Conservation (phyloP, 192 early-diverging fungal genomes). For the Endogone sp. region DNA sequence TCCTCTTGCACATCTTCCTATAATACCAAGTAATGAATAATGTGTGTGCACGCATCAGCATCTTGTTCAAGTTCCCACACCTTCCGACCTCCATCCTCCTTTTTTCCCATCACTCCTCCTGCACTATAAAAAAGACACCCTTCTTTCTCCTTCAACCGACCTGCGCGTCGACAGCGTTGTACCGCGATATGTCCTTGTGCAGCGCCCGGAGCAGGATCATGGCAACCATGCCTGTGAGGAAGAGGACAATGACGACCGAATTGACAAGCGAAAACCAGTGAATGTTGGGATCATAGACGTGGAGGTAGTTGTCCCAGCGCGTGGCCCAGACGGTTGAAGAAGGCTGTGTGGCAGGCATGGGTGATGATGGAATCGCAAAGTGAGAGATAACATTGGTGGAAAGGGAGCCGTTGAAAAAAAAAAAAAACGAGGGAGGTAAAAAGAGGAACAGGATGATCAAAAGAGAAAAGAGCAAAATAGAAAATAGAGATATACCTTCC, state of each 20-base stretch:
- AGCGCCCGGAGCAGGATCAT: constrained; percentile 87
- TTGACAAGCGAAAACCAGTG: constrained; percentile 96
- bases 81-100: background rate
- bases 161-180: constrained; percentile 66
- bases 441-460: background rate
- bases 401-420: too few relatives aligned
- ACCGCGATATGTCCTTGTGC: constrained; percentile 90
- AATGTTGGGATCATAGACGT: constrained; percentile 85
- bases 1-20: constrained; percentile 83
- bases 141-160: constrained; percentile 10
- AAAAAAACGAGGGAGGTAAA: background rate
- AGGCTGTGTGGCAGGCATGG: constrained; percentile 28
- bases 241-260: constrained; percentile 89
- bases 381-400: background rate
- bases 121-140: constrained; percentile 28
- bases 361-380: too few relatives aligned
- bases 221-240: constrained; percentile 87
- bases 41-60: background rate
- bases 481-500: constrained; percentile 56
- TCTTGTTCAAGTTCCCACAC: background rate
- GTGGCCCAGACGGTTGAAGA: constrained; percentile 74
- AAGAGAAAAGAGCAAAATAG: too few relatives aligned
- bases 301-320: constrained; percentile 83
- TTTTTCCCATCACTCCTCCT: background rate
- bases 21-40: background rate